These are phyloP conservation scores for Pyrrhoderma lamaoense DNA, from an alignment of 1,284 basidiomycete genomes.

Conservation along the genomic window DNA sequence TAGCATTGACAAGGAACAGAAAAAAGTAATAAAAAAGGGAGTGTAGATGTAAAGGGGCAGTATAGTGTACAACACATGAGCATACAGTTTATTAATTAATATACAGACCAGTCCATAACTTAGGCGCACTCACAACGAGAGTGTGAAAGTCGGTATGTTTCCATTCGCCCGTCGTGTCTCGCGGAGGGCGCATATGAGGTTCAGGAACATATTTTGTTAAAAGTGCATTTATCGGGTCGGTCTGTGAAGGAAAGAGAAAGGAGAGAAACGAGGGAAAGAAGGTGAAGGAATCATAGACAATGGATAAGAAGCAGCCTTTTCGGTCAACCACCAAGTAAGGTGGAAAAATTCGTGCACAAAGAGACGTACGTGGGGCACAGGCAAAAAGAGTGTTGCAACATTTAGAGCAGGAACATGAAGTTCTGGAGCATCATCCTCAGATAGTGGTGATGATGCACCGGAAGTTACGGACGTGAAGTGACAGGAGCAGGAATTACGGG, in stretches of 20 bases:
- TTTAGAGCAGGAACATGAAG: slow-evolving; percentile 51
- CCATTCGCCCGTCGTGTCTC: slow-evolving; percentile 70
- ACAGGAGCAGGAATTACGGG: slow-evolving; percentile 26
- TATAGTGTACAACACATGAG: not conserved
- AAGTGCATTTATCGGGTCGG: slow-evolving; percentile 70
- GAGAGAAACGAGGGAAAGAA: slow-evolving; percentile 21
- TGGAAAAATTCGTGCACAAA: slow-evolving; percentile 31
- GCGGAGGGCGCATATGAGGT: slow-evolving; percentile 59
- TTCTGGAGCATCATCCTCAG: slow-evolving; percentile 43
- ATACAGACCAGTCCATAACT: slow-evolving; percentile 11
- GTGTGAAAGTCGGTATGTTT: slow-evolving; percentile 61
- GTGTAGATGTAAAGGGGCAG: not conserved
- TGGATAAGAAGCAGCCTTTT: slow-evolving; percentile 21
- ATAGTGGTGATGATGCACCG: slow-evolving; percentile 28
- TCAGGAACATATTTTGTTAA: slow-evolving; percentile 74
- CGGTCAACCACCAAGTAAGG: slow-evolving; percentile 55
- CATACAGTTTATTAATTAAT: slow-evolving; percentile 12
- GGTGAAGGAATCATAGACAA: slow-evolving; percentile 12
- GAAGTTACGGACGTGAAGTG: slow-evolving; percentile 24
- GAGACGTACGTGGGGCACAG: slow-evolving; percentile 70
- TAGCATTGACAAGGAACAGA: not conserved
- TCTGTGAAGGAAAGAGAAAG: slow-evolving; percentile 43
- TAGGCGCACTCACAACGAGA: slow-evolving; percentile 55
- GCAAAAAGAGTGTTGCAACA: slow-evolving; percentile 69
- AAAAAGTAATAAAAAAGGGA: slow-evolving; percentile 6